Base-by-base conservation (phyloP, 129 eudicot species). In the Chrysanthemum makinoi region DNA sequence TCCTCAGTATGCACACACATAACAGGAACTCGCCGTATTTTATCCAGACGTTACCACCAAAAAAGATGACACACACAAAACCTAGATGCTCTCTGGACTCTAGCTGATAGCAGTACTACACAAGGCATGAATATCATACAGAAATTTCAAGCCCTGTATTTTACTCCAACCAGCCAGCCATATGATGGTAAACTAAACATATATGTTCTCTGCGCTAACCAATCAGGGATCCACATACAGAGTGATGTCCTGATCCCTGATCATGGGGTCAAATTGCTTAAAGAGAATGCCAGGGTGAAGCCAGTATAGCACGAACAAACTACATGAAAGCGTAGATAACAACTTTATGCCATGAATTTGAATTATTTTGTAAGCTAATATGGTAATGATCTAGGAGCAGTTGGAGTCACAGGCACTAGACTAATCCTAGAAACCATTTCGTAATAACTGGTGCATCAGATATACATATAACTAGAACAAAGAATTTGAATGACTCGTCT, bases 81-180 rank as follows among this genome's bases (percentile, higher is more conserved):
- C 65, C 65, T 70, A 56, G 65, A 56, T 35, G 74, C 51, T 53
- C 47, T 24, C 9, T 26, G 26, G 47, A 24, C n/a, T 49, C 33
- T 15, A 69, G 33, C 51, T 10, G 48, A 46, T 12, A 66, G 14
- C 39, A 18, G 12, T 66, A 24, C 56, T 3, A 66, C 11, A 50
- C 35, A 43, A 1, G 43, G n/a, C n/a, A n/a, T n/a, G n/a, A n/a
- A n/a, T n/a, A n/a, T n/a, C n/a, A n/a, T n/a, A n/a, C n/a, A n/a
- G n/a, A 8, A 13, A 5, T n/a, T 54, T 24, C 18, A 13, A 13
- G 59, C 17, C 8, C 59, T 3, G 59, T 54, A n/a, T 54, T 54
- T 49, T 49, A 9, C 53, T 49, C 14, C 53, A 49, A 49, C 9
- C 53, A 49, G 2, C 56, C 56, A 51, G 1, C 56, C 56, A 51